Conservation (phyloP, 108 stramenopile genomes). For the Conticribra guillardii region DNA sequence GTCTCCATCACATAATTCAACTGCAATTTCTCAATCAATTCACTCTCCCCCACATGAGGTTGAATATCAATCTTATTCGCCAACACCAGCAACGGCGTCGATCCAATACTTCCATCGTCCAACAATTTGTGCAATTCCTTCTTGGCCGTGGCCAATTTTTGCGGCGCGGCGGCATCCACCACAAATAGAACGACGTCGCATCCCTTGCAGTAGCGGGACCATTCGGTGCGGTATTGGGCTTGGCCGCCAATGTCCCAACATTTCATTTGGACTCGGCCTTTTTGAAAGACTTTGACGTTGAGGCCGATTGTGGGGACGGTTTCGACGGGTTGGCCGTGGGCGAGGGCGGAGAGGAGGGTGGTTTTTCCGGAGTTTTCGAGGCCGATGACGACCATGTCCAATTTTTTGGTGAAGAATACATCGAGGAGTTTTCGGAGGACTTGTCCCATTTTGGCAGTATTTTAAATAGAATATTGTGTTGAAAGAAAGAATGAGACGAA, state of each 20-base stretch:
- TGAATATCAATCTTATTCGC: conserved; percentile 97
- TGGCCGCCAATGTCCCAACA: conserved; percentile 98
- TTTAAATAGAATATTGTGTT: no score
- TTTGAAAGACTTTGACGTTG: conserved; percentile 94
- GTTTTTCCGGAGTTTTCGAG: conserved; percentile 95
- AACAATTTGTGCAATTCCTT: conserved; percentile 95
- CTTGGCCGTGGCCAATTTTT: conserved; percentile 86
- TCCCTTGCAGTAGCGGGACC: conserved; percentile 93
- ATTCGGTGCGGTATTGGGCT: conserved; percentile 93
- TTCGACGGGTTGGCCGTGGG: conserved; percentile 92
- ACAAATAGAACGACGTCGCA: conserved; percentile 97
- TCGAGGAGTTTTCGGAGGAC: conserved; percentile 78
- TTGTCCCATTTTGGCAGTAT: conserved; percentile 77
- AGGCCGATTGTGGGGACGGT: conserved; percentile 96
- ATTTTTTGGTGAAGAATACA: conserved; percentile 93
- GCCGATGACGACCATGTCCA: conserved; percentile 97
- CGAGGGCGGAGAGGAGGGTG: conserved; percentile 92
- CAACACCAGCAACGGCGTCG: conserved; percentile 89
- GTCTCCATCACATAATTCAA: conserved; percentile 96
- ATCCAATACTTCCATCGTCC: conserved; percentile 89
- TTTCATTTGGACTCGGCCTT: conserved; percentile 94
- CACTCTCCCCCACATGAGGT: conserved; percentile 85
- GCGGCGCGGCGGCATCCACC: conserved; percentile 91
- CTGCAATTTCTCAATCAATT: conserved; percentile 90
- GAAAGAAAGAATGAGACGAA: no score